phyloP scores from a whole-genome alignment of 306 rosid species.

The Cucumis cinereus region DNA sequence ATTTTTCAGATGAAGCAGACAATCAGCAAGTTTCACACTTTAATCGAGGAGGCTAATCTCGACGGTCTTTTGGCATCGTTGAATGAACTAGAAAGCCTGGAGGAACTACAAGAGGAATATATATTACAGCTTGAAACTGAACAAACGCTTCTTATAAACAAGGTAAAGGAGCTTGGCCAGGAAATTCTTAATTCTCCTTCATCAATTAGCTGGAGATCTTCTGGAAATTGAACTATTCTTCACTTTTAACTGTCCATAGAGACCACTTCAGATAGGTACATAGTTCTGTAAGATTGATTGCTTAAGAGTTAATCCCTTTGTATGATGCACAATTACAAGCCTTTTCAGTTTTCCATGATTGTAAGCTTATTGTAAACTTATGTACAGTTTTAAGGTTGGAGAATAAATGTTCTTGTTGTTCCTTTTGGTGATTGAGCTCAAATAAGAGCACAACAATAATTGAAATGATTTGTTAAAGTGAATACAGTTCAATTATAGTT shows the following conservation, averaged over 20 bases:
- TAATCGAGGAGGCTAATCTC: conserved; percentile 53
- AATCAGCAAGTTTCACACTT: conserved; percentile 41
- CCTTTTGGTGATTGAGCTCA: neutral
- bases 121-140: conserved; percentile 71
- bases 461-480: neutral
- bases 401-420: neutral
- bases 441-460: neutral
- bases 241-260: neutral
- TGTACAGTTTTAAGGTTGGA: neutral
- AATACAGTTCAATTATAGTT: neutral
- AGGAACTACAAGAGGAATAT: conserved; percentile 63
- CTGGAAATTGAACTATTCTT: neutral
- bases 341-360: neutral
- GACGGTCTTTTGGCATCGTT: conserved; percentile 47
- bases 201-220: conserved; percentile 30
- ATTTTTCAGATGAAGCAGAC: conserved; percentile 55
- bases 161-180: conserved; percentile 67
- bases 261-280: conserved; percentile 1
- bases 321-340: neutral
- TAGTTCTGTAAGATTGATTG: neutral
- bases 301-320: neutral
- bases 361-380: neutral
- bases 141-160: conserved; percentile 72
- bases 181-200: conserved; percentile 60
- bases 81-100: conserved; percentile 60